Conservation (phyloP, 208 protist species). For the Trypanosoma caninum region DNA sequence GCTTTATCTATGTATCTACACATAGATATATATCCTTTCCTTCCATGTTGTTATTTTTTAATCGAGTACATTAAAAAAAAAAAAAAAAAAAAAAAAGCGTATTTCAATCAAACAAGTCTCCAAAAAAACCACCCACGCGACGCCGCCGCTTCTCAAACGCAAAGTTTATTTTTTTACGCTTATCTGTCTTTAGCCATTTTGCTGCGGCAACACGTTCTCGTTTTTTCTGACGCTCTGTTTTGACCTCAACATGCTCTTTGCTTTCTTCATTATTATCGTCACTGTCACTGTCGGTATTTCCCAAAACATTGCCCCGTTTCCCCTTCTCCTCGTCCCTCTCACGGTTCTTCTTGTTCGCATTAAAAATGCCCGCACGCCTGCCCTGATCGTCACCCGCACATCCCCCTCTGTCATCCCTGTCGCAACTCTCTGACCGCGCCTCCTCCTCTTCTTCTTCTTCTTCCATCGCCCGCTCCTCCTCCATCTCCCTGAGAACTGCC, state of each 20-base stretch:
- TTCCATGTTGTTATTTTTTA: neutral
- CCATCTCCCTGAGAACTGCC: constrained; percentile 59
- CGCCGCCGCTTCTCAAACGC: constrained; percentile 79
- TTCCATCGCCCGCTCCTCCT: constrained; percentile 43
- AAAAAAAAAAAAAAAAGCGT: neutral
- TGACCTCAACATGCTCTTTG: constrained; percentile 23
- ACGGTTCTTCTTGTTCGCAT: constrained; percentile 6
- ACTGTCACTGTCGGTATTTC: constrained; percentile 8
- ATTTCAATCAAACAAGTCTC: constrained; percentile 46
- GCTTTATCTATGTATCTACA: neutral
- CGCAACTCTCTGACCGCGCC: neutral
- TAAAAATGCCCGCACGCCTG: neutral
- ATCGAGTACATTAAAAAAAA: constrained; percentile 1
- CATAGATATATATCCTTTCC: neutral
- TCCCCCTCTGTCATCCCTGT: constrained; percentile 23
- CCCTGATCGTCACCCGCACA: constrained; percentile 14
- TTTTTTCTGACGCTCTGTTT: constrained; percentile 52
- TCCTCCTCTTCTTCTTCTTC: constrained; percentile 22
- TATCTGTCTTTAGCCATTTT: constrained; percentile 84
- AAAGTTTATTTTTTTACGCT: constrained; percentile 86
- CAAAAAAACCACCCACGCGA: constrained; percentile 84
- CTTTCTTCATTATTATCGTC: neutral
- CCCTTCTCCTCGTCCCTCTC: neutral
- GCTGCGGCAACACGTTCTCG: constrained; percentile 73
- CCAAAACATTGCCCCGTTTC: neutral